phyloP scores from a whole-genome alignment of 768 basidiomycete genomes.

The Boletus huronensis region DNA sequence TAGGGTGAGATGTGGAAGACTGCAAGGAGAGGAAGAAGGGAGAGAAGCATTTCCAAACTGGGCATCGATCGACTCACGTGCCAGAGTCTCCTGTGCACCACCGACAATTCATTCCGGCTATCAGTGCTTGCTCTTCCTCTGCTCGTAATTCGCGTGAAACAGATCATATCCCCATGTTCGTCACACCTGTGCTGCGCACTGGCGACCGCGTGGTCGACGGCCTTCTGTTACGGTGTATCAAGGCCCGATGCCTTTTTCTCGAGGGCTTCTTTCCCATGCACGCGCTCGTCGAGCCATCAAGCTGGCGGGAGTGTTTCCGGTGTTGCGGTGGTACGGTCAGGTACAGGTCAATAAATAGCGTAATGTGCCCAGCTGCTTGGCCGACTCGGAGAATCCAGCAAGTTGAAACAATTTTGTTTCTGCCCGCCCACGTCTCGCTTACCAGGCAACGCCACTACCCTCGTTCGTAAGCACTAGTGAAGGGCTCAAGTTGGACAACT shows the following conservation, averaged over 20 bases:
- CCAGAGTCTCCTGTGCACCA: background rate
- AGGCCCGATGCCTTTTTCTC: background rate
- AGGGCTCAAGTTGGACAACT: background rate
- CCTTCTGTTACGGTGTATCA: background rate
- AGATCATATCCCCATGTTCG: background rate
- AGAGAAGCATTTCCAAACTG: conserved; percentile 28
- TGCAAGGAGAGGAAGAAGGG: conserved; percentile 16
- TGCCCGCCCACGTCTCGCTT: conserved; percentile 17
- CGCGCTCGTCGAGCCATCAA: background rate
- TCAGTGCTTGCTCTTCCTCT: background rate
- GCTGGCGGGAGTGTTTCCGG: background rate
- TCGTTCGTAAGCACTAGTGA: background rate
- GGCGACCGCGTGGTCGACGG: background rate
- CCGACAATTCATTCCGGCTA: background rate
- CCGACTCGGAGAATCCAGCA: background rate
- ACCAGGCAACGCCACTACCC: conserved; percentile 11
- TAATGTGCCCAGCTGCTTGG: background rate
- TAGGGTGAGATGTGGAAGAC: conserved; percentile 15
- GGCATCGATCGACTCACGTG: conserved; percentile 20
- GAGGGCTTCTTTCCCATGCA: background rate
- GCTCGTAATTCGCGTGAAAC: background rate
- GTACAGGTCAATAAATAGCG: background rate
- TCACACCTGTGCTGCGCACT: background rate
- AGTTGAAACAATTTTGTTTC: conserved; percentile 12
- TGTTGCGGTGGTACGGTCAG: background rate